Base-by-base conservation (phyloP, 2,329 filamentous ascomycete species). In the Colletotrichum chrysophilum region DNA sequence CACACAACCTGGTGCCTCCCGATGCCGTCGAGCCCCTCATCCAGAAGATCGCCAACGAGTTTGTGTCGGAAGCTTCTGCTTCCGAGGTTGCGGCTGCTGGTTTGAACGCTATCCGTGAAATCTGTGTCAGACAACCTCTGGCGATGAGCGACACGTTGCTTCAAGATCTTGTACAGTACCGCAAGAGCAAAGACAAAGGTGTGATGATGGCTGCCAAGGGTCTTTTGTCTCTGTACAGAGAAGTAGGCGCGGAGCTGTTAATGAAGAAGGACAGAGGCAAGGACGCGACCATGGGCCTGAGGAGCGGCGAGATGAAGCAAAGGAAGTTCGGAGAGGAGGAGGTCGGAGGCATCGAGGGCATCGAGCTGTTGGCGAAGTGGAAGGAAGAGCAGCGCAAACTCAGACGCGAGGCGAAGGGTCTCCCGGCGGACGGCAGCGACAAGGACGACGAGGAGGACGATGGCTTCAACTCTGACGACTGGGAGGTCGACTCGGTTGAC, bases 161-260 rank as follows among this genome's bases (percentile, higher is more conserved):
- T 34, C 96, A 99, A 84, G 97, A 99, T 88, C 87, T 99, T 68
- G 96, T 98, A 12, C 94, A 97, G 88, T 98, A 99, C 86, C 92
- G 95, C 76, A 98, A 97, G 88, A 98, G 95, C 82, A 99, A 99
- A 83, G 97, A 99, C 82, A 99, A 98, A 88, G 96, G 96, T 75
- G 95, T 97, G n/a, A 96, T 98, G 91, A 98, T 99, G 97, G 97
- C 97, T 9, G 96, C 96, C 16, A 96, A 97, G 84, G 96, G 97
- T 78, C 88, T 99, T 8, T 88, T 99, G 56, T 95, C 95, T 28
- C 89, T 99, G 7, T 99, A 98, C 87, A 90, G 97, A 79, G 96
- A 98, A 82, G 94, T 98, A 16, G 96, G 94, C 43, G 95, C 97
- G 0, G 95, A 98, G 79, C 91, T 98, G 86, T 87, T 99, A 75